Conservation (phyloP, 495 filamentous ascomycete species). For the Oidiodendron maius region DNA sequence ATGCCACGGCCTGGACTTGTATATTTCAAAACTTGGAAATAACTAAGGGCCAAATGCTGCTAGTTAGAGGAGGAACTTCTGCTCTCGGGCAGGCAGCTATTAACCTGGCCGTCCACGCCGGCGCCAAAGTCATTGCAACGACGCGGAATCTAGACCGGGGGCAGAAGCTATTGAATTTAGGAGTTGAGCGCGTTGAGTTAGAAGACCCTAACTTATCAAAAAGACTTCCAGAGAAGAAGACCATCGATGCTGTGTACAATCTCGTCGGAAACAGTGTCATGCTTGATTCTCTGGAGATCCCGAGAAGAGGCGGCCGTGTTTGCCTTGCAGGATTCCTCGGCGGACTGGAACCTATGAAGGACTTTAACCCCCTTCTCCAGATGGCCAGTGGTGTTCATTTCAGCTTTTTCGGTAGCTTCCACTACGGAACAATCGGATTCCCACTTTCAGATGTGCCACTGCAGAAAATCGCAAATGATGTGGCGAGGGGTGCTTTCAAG, state of each 20-base stretch:
- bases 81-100: constrained; percentile 38
- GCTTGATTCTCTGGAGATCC: constrained; percentile 33
- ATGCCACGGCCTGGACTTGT: constrained; percentile 38
- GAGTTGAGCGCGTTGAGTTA: constrained; percentile 23
- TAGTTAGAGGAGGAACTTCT: constrained; percentile 39
- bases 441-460: constrained; percentile 38
- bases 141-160: constrained; percentile 27
- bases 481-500: constrained; percentile 7
- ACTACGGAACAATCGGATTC: constrained; percentile 34
- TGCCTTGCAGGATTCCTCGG: constrained; percentile 39
- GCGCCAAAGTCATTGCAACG: constrained; percentile 34
- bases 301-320: constrained; percentile 31
- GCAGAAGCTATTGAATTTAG: constrained; percentile 22
- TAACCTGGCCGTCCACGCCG: constrained; percentile 35
- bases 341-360: constrained; percentile 36
- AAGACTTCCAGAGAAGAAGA: constrained; percentile 2
- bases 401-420: constrained; percentile 39
- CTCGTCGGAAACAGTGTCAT: constrained; percentile 38
- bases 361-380: constrained; percentile 42
- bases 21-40: constrained; percentile 33
- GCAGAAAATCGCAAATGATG: constrained; percentile 29
- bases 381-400: constrained; percentile 46
- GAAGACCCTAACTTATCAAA: constrained; percentile 16
- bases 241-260: constrained; percentile 35
- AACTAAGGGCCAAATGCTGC: constrained; percentile 24